Percentiles rank a stretch among this genome's conserved stretches.
Conservation (phyloP, 768 basidiomycete genomes). For the Termitomyces sp. region DNA sequence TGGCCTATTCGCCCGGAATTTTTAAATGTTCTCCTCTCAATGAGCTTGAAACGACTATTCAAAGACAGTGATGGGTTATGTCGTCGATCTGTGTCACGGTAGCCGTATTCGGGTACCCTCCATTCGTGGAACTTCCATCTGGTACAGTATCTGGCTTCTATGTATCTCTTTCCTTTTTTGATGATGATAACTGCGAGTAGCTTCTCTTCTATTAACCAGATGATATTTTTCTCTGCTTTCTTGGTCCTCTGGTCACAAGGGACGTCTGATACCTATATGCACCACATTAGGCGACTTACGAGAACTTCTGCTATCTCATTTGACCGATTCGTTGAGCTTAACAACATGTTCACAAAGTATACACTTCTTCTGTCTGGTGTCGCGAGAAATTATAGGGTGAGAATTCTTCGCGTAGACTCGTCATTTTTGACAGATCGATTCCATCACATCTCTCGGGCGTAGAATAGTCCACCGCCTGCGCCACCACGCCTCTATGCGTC, state of each 20-base stretch:
- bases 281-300: not conserved
- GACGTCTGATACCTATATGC: not conserved
- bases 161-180: not conserved
- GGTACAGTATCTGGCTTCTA: conserved; percentile 4
- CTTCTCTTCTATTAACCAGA: not conserved
- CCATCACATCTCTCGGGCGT: not conserved
- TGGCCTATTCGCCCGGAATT: too few species aligned
- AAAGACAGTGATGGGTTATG: too few species aligned
- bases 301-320: not conserved
- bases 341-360: not conserved
- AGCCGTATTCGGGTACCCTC: not conserved
- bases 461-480: not conserved
- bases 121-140: not conserved
- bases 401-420: not conserved
- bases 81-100: too few species aligned
- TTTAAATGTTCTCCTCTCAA: too few species aligned
- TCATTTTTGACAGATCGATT: not conserved
- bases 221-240: not conserved
- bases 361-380: not conserved
- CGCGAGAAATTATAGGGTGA: not conserved
- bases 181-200: not conserved
- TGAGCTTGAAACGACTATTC: too few species aligned
- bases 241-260: conserved; percentile 8
- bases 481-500: not conserved
- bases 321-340: not conserved